Base-by-base conservation (phyloP, 805 yeast genomes). In the Candida morakotiae region DNA sequence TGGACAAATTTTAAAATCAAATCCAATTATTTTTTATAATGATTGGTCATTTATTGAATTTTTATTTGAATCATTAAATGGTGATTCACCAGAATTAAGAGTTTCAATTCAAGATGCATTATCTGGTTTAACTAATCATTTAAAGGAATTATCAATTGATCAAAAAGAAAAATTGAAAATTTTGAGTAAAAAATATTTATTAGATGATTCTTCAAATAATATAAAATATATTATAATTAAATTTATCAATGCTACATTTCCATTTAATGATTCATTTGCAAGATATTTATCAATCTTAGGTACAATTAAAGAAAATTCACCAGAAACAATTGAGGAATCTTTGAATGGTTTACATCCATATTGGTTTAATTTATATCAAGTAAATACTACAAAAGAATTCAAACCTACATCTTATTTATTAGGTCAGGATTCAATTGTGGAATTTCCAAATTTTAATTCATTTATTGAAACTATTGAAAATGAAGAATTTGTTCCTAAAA, bases 291-390 rank as follows among this genome's bases (percentile, higher is more conserved):
- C 87, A 51, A 56, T 88, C 14, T 55, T 81, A 31, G 96, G 88
- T 10, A 57, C 85, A 4, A 61, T 75, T 15, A 51, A 69, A 9
- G 56, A 54, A 2, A 84, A 84, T 46, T 69, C 81, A 39, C 69
- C 85, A 2, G 95, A 87, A 47, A 78, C 86, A 0, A 64, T 81
- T 2, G 95, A 87, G 49, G 96, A 87, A 54, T 83, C 96, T 0
- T 57, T 55, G 4, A 78, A 77, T 44, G 97, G 97, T 0, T 61
- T 91, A 20, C 80, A 87, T 55, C 96, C 96, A 0, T 76, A 83
- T 55, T 83, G 89, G 87, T 84, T 79, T 53, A 73, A 72, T 31
- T 60, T 81, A 3, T 58, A 67, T 23, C 60, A 58, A 28, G 65
- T 82, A 0, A 59, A 77, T 2, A 69, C 67, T 31, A 62, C 71